Percentiles rank a stretch among this genome's conserved stretches.
Evolutionary conservation across 2,329 filamentous ascomycete species (phyloP).

Genomic region (Chrysoporthe cubensis): DNA sequence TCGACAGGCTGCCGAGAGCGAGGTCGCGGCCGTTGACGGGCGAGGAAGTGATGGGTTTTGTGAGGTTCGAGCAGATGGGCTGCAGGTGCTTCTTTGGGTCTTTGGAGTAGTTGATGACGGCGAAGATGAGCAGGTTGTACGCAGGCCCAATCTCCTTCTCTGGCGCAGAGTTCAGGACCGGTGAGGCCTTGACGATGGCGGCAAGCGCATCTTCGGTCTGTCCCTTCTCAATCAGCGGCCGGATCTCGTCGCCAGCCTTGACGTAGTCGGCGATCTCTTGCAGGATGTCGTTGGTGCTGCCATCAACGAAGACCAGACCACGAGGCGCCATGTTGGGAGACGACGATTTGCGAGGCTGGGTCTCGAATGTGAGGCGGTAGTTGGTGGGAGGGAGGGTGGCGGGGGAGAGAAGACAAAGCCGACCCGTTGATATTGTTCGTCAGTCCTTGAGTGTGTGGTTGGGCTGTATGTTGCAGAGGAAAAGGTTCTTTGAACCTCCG

Average conservation of each 20-base stretch:
- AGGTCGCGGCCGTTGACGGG: constrained; percentile 83
- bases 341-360: constrained; percentile 14
- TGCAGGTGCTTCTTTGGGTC: constrained; percentile 86
- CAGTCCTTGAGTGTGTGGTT: constrained; percentile 12
- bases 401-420: constrained; percentile 24
- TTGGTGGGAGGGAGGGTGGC: constrained; percentile 19
- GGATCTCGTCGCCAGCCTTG: constrained; percentile 78
- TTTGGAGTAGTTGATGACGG: constrained; percentile 78
- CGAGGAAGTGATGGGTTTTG: constrained; percentile 83
- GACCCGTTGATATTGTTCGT: constrained; percentile 27
- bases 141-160: constrained; percentile 97
- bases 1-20: constrained; percentile 87
- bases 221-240: constrained; percentile 72
- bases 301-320: constrained; percentile 79
- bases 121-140: constrained; percentile 95
- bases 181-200: constrained; percentile 82
- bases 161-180: constrained; percentile 78
- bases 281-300: constrained; percentile 88
- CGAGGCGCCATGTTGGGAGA: constrained; percentile 50
- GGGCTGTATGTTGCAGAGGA: constrained; percentile 23
- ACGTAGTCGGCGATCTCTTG: constrained; percentile 95
- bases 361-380: constrained; percentile 11
- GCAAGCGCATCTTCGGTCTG: constrained; percentile 87
- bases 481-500: constrained; percentile 24
- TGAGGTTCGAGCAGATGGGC: constrained; percentile 85